These are phyloP conservation scores for Limonomyces culmigenus DNA, from an alignment of 1,284 basidiomycete genomes.

Conservation along the genomic window DNA sequence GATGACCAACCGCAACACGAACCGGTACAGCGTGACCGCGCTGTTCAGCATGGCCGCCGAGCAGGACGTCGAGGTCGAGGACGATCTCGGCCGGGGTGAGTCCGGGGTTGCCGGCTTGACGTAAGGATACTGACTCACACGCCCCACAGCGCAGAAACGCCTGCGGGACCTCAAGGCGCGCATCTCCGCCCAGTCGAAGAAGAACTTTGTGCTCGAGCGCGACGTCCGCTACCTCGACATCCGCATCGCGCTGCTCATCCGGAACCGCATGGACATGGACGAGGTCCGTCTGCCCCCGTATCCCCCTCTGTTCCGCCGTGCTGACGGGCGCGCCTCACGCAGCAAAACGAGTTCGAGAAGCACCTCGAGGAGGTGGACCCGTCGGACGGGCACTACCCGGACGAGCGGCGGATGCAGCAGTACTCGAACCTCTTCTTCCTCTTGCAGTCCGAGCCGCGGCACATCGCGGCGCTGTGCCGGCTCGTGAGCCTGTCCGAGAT, in stretches of 20 bases:
- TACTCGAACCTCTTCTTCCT: constrained; percentile 99
- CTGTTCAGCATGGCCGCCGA: constrained; percentile 97
- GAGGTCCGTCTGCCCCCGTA: constrained; percentile 40
- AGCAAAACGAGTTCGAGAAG: constrained; percentile 88
- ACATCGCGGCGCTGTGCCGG: constrained; percentile 93
- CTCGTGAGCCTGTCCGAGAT: constrained; percentile 93
- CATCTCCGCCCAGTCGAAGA: constrained; percentile 97
- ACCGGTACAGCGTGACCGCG: constrained; percentile 91
- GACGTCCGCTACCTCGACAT: constrained; percentile 98
- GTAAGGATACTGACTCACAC: background rate
- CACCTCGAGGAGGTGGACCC: constrained; percentile 92
- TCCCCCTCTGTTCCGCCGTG: background rate
- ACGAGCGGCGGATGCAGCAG: constrained; percentile 86
- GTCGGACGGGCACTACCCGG: constrained; percentile 77
- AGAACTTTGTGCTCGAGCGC: constrained; percentile 96
- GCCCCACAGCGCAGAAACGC: constrained; percentile 73
- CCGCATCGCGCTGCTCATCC: constrained; percentile 92
- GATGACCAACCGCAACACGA: constrained; percentile 82
- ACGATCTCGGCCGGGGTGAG: constrained; percentile 87
- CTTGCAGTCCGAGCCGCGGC: constrained; percentile 91
- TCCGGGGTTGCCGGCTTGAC: constrained; percentile 6
- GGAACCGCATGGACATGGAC: constrained; percentile 94
- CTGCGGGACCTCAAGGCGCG: constrained; percentile 92
- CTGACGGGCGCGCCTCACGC: constrained; percentile 3
- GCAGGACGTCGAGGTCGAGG: constrained; percentile 96